Percentiles rank a stretch among this genome's conserved stretches.
phyloP scores from a whole-genome alignment of 495 filamentous ascomycete species.

The Rhypophila decipiens region DNA sequence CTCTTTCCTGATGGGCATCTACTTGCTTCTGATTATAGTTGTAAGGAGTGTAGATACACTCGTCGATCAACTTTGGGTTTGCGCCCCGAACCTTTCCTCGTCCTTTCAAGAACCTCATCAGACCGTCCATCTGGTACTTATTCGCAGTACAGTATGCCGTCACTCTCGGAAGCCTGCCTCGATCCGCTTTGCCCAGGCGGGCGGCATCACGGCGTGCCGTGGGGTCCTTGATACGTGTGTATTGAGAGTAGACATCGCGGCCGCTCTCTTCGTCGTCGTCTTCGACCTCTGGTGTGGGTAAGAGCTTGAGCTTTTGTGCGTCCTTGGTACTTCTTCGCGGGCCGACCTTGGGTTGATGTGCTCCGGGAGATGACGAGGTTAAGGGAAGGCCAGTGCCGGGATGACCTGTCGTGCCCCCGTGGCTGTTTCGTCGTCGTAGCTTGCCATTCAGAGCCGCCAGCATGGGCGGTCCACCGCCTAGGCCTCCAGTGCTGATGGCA shows the following conservation, averaged over 20 bases:
- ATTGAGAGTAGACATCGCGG: conserved; percentile 91
- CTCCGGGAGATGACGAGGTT: conserved; percentile 33
- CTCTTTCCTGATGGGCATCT: conserved; percentile 21
- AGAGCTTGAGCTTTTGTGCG: conserved; percentile 89
- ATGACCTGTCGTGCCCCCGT: conserved; percentile 36
- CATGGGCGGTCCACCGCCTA: conserved; percentile 52
- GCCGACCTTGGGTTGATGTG: conserved; percentile 69
- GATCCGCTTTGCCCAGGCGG: conserved; percentile 84
- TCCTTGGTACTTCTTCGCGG: conserved; percentile 93
- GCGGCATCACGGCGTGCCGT: conserved; percentile 91
- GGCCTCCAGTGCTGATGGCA: conserved; percentile 20
- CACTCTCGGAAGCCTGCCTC: conserved; percentile 78
- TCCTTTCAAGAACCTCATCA: conserved; percentile 86
- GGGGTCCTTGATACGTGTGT: conserved; percentile 90
- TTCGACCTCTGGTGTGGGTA: conserved; percentile 80
- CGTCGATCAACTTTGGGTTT: conserved; percentile 86
- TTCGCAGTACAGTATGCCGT: conserved; percentile 95
- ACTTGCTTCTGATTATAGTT: conserved; percentile 52
- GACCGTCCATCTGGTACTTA: conserved; percentile 76
- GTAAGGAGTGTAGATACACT: conserved; percentile 93
- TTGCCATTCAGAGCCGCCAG: conserved; percentile 81
- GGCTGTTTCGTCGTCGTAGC: conserved; percentile 77
- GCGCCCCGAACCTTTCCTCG: conserved; percentile 66
- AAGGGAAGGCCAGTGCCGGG: conserved; percentile 39
- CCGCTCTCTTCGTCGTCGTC: conserved; percentile 89